phyloP scores from a whole-genome alignment of 2,329 filamentous ascomycete genomes.

The Clonostachys chloroleuca region DNA sequence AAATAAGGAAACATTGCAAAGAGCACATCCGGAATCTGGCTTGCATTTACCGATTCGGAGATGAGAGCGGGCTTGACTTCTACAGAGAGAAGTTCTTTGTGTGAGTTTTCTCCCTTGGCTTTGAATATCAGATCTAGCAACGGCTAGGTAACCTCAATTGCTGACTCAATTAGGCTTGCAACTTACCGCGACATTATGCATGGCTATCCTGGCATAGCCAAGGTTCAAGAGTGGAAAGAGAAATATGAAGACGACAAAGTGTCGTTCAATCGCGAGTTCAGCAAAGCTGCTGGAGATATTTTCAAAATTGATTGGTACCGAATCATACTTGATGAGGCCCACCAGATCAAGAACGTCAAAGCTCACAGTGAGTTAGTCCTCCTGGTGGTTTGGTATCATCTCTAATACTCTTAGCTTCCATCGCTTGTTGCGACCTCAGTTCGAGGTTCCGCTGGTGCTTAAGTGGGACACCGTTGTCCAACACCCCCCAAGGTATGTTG shows the following conservation, averaged over 20 bases:
- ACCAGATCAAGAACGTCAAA: conserved; percentile 46
- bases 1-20: conserved; percentile 16
- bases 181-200: conserved; percentile 17
- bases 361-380: conserved; percentile 17
- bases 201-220: conserved; percentile 5
- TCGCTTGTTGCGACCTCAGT: conserved; percentile 13
- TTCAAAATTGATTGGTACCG: conserved; percentile 37
- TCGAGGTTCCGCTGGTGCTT: conserved; percentile 26
- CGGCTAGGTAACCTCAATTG: too few relatives aligned
- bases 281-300: conserved; percentile 1
- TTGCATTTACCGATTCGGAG: conserved; percentile 6
- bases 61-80: background rate
- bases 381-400: background rate
- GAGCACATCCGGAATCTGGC: background rate
- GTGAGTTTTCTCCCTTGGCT: conserved; percentile 1
- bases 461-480: conserved; percentile 27
- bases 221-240: background rate
- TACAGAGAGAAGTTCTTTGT: conserved; percentile 1
- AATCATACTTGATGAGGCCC: conserved; percentile 53
- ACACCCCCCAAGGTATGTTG: conserved; percentile 17
- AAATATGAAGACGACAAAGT: background rate
- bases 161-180: conserved; percentile 13
- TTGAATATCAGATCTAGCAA: too few relatives aligned
- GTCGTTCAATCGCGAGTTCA: background rate
- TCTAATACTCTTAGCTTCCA: conserved; percentile 5